Conservation (phyloP, 2,329 filamentous ascomycete species). For the Fusarium sp. region DNA sequence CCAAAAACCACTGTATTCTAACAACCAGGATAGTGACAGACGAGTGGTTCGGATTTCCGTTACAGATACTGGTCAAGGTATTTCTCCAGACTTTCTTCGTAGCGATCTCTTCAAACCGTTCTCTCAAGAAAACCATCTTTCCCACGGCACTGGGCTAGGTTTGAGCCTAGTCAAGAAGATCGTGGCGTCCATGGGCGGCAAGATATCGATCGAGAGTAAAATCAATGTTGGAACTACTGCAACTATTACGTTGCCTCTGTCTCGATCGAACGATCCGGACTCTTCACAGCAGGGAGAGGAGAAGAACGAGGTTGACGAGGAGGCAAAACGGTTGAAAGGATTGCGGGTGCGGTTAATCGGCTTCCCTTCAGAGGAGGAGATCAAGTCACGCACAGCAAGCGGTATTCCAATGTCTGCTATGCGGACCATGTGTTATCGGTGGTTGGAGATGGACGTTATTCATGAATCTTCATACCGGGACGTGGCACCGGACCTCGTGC, state of each 20-base stretch:
- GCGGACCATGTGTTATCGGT: constrained; percentile 33
- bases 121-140: constrained; percentile 70
- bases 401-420: constrained; percentile 34
- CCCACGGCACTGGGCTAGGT: constrained; percentile 72
- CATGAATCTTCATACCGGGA: constrained; percentile 1
- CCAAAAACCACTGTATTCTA: constrained; percentile 27
- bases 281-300: constrained; percentile 11
- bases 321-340: constrained; percentile 46
- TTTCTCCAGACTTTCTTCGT: constrained; percentile 71
- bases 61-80: constrained; percentile 74
- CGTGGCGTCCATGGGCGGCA: constrained; percentile 69
- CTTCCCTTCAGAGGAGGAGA: constrained; percentile 20
- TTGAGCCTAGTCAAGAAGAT: constrained; percentile 73
- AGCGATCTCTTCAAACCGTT: constrained; percentile 74
- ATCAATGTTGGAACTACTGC: constrained; percentile 53
- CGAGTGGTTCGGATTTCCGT: constrained; percentile 58
- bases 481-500: constrained; percentile 45
- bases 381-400: background rate
- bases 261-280: background rate
- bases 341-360: constrained; percentile 43
- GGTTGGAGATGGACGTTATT: constrained; percentile 41
- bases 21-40: constrained; percentile 2
- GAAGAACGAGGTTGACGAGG: constrained; percentile 47
- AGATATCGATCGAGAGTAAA: constrained; percentile 66
- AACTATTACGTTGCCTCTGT: constrained; percentile 50